Evolutionary conservation across 2,329 filamentous ascomycete genomes (phyloP).

Genomic region (Ascochyta lentis): DNA sequence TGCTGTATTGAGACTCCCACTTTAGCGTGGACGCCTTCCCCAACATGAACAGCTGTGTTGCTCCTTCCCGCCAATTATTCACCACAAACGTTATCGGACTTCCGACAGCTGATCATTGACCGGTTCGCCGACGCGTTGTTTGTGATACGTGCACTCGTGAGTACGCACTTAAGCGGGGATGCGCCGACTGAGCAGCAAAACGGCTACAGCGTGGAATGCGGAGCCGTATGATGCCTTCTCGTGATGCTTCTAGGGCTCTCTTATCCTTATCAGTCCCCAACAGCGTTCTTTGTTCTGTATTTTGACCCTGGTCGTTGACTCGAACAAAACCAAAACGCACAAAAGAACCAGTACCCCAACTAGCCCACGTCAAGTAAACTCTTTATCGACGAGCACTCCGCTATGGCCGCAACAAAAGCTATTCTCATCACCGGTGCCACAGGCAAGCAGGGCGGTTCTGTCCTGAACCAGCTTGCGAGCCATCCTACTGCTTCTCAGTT

Average conservation of each 20-base stretch:
- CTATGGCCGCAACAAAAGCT: constrained; percentile 46
- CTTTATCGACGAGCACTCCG: constrained; percentile 12
- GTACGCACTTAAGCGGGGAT: constrained; percentile 12
- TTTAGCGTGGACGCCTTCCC: neutral
- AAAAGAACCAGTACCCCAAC: neutral
- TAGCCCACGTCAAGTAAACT: neutral
- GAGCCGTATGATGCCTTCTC: constrained; percentile 10
- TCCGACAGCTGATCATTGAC: constrained; percentile 9
- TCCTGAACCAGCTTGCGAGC: constrained; percentile 52
- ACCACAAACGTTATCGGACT: constrained; percentile 2
- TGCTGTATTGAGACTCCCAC: neutral
- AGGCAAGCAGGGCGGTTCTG: constrained; percentile 56
- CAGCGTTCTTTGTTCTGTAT: neutral
- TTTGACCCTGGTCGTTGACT: neutral
- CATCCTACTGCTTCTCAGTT: constrained; percentile 47
- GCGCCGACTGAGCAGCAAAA: constrained; percentile 3
- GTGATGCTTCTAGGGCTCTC: neutral
- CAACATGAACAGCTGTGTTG: neutral
- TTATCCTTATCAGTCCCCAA: neutral
- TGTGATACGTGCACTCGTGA: constrained; percentile 2
- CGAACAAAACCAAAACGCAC: constrained; percentile 1
- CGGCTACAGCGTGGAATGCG: constrained; percentile 8
- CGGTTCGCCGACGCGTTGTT: constrained; percentile 1
- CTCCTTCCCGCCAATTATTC: neutral
- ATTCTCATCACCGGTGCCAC: constrained; percentile 56